Evolutionary conservation across 1,139 yeast genomes (phyloP).

Genomic region (Scheffersomyces lignicola): DNA sequence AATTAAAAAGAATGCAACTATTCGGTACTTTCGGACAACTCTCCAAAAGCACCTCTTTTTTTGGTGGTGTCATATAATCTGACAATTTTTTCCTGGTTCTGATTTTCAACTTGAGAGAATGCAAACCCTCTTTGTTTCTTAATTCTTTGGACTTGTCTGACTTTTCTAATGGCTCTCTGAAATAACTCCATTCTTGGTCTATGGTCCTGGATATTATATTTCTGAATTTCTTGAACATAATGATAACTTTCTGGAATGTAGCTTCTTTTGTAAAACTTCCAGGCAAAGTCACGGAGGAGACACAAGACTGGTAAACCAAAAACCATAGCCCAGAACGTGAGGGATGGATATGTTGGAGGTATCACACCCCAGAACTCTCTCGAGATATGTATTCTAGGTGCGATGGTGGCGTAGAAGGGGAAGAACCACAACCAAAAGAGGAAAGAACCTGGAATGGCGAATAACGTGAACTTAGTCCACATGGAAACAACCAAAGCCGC

Average conservation of each 20-base stretch:
- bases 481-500: slow-evolving; percentile 89
- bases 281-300: slow-evolving; percentile 80
- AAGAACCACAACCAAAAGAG: slow-evolving; percentile 79
- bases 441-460: slow-evolving; percentile 96
- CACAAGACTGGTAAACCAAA: slow-evolving; percentile 77
- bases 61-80: slow-evolving; percentile 94
- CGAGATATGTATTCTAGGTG: slow-evolving; percentile 82
- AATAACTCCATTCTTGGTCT: slow-evolving; percentile 95
- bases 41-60: slow-evolving; percentile 55
- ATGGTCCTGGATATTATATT: slow-evolving; percentile 89
- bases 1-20: background rate
- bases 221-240: slow-evolving; percentile 94
- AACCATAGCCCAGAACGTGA: slow-evolving; percentile 81
- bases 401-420: slow-evolving; percentile 84
- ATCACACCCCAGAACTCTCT: slow-evolving; percentile 82
- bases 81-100: slow-evolving; percentile 86
- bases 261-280: slow-evolving; percentile 94
- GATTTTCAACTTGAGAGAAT: slow-evolving; percentile 91
- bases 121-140: slow-evolving; percentile 99
- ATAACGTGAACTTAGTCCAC: slow-evolving; percentile 91
- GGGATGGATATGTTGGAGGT: slow-evolving; percentile 71
- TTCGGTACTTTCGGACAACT: slow-evolving; percentile 27
- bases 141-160: slow-evolving; percentile 97
- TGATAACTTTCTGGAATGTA: slow-evolving; percentile 91
- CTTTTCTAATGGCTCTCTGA: slow-evolving; percentile 95